Evolutionary conservation across 129 eudicot species (phyloP).

Genomic region (Flaveria sonorensis): DNA sequence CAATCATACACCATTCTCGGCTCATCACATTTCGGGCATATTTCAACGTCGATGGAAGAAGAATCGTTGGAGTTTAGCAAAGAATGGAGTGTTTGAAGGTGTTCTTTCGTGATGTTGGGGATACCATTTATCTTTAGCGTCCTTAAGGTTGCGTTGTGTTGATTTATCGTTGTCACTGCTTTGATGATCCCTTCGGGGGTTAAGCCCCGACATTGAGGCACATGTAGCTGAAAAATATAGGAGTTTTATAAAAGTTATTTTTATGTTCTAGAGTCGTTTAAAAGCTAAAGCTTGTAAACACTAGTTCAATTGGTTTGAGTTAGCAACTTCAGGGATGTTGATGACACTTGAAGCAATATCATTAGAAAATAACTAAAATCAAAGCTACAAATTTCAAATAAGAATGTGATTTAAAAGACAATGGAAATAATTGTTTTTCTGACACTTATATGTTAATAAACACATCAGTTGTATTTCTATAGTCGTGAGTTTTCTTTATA

Average conservation of each 20-base stretch:
- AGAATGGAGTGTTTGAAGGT: constrained; percentile 42
- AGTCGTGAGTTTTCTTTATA: background rate
- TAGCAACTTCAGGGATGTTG: background rate
- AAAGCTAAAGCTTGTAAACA: background rate
- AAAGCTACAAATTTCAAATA: background rate
- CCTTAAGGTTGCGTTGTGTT: constrained; percentile 28
- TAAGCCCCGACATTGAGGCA: constrained; percentile 67
- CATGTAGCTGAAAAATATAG: constrained; percentile 45
- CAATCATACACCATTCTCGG: constrained; percentile 71
- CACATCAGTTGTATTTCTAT: too few species aligned
- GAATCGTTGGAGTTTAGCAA: constrained; percentile 31
- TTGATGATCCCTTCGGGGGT: constrained; percentile 61
- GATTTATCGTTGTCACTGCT: constrained; percentile 50
- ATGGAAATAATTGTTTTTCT: too few species aligned
- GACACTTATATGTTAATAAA: too few species aligned
- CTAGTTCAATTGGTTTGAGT: background rate
- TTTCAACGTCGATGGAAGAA: constrained; percentile 53
- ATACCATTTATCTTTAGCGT: constrained; percentile 60
- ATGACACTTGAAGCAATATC: background rate
- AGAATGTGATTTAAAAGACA: background rate
- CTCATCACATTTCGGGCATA: constrained; percentile 69
- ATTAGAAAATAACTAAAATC: background rate
- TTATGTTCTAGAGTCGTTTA: background rate
- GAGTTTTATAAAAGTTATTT: background rate
- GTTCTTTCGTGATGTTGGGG: constrained; percentile 48